Percentiles rank a stretch among this genome's conserved stretches.
phyloP scores from a whole-genome alignment of 1,284 basidiomycete species.

The Fistulinella staudtii region DNA sequence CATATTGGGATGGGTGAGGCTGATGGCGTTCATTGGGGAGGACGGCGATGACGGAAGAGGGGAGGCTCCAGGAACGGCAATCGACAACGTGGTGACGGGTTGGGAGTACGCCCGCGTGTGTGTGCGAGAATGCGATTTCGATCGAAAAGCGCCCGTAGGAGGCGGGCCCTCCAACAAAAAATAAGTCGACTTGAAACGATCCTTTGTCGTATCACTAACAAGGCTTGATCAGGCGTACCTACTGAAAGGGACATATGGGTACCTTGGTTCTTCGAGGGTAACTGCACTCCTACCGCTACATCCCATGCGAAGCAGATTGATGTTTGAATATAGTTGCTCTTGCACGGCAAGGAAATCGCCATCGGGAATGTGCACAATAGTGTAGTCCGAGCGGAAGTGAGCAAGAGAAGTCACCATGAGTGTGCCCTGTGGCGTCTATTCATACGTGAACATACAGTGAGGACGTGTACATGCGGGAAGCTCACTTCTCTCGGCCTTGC shows the following conservation, averaged over 20 bases:
- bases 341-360: conserved; percentile 61
- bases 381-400: conserved; percentile 79
- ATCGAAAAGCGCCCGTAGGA: conserved; percentile 22
- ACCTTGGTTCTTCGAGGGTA: conserved; percentile 70
- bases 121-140: conserved; percentile 28
- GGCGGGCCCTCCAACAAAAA: conserved; percentile 46
- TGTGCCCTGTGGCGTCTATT: conserved; percentile 59
- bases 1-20: conserved; percentile 8
- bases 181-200: conserved; percentile 69
- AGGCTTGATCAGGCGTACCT: conserved; percentile 8
- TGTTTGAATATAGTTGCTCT: conserved; percentile 71
- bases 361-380: conserved; percentile 69
- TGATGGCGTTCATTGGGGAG: conserved; percentile 12
- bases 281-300: conserved; percentile 71
- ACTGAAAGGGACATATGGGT: conserved; percentile 14
- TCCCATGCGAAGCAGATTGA: conserved; percentile 73
- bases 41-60: conserved; percentile 15
- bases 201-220: conserved; percentile 67
- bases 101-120: conserved; percentile 31
- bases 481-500: conserved; percentile 64
- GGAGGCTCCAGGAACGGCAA: conserved; percentile 22
- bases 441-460: conserved; percentile 13
- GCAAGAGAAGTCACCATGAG: conserved; percentile 80
- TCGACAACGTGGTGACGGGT: conserved; percentile 24
- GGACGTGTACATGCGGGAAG: not conserved